Conservation (phyloP, 768 basidiomycete species). For the Leucocoprinus birnbaumii region DNA sequence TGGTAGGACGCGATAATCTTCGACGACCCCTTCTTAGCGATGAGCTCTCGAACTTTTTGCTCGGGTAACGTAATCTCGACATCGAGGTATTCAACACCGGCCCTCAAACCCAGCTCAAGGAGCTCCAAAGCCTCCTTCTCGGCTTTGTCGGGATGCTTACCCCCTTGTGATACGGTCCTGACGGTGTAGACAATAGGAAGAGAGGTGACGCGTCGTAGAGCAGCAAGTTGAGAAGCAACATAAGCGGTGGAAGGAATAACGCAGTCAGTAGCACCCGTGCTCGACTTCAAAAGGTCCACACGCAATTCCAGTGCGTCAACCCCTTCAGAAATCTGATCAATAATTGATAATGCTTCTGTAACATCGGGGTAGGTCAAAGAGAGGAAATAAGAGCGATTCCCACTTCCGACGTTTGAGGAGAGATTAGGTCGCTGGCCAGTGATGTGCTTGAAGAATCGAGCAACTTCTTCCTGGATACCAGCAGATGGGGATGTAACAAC, state of each 20-base stretch:
- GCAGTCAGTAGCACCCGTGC: constrained; percentile 40
- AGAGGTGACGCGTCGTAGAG: constrained; percentile 69
- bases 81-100: constrained; percentile 92
- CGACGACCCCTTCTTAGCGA: constrained; percentile 62
- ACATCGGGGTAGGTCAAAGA: constrained; percentile 91
- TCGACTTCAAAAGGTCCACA: constrained; percentile 77
- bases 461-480: constrained; percentile 57
- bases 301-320: constrained; percentile 94
- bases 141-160: constrained; percentile 81
- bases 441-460: constrained; percentile 87
- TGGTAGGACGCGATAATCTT: constrained; percentile 93
- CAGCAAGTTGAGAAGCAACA: constrained; percentile 78
- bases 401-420: constrained; percentile 46
- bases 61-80: constrained; percentile 80
- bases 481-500: constrained; percentile 20
- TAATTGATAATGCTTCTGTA: constrained; percentile 57
- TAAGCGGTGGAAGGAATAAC: constrained; percentile 67
- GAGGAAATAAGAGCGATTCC: constrained; percentile 85
- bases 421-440: constrained; percentile 70
- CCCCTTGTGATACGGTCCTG: constrained; percentile 85
- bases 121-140: constrained; percentile 72
- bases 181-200: constrained; percentile 94
- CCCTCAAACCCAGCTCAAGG: constrained; percentile 71
- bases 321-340: constrained; percentile 76
- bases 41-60: constrained; percentile 55